These are phyloP conservation scores for Croton setiger DNA, from an alignment of 441 rosid species.

Conservation along the genomic window DNA sequence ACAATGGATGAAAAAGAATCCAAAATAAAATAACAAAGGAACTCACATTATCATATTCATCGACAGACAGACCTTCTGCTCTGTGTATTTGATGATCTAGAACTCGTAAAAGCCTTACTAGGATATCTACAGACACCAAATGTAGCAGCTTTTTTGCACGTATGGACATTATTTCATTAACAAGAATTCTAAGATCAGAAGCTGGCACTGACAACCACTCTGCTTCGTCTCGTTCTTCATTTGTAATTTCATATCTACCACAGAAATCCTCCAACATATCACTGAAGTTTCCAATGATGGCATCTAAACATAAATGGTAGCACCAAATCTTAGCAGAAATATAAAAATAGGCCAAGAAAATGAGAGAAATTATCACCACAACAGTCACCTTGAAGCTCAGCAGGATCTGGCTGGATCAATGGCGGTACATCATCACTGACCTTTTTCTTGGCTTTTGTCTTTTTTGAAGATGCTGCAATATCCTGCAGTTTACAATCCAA, in stretches of 20 bases:
- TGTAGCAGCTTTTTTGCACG: conserved; percentile 83
- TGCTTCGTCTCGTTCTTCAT: conserved; percentile 84
- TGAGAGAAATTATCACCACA: conserved; percentile 18
- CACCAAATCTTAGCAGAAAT: conserved; percentile 21
- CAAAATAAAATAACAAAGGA: conserved; percentile 6
- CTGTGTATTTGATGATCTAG: conserved; percentile 97
- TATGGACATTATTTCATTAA: conserved; percentile 71
- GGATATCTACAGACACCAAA: conserved; percentile 79
- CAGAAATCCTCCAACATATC: conserved; percentile 83
- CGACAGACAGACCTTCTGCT: conserved; percentile 88
- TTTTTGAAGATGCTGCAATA: conserved; percentile 35
- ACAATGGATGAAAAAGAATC: neutral
- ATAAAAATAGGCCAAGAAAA: neutral
- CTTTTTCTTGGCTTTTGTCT: conserved; percentile 50
- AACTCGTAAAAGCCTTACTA: conserved; percentile 64
- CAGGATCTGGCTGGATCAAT: conserved; percentile 53
- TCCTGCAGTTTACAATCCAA: conserved; percentile 56
- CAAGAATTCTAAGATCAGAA: conserved; percentile 67
- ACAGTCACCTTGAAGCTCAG: conserved; percentile 69
- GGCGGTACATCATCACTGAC: conserved; percentile 37
- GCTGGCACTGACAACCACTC: conserved; percentile 79
- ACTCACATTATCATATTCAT: conserved; percentile 77
- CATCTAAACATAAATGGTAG: conserved; percentile 44
- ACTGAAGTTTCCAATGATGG: conserved; percentile 58
- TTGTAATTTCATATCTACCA: conserved; percentile 67